Percentiles rank a stretch among this genome's conserved stretches.
Evolutionary conservation across 768 basidiomycete genomes (phyloP).

Genomic region (Macrolepiota albuminosa): DNA sequence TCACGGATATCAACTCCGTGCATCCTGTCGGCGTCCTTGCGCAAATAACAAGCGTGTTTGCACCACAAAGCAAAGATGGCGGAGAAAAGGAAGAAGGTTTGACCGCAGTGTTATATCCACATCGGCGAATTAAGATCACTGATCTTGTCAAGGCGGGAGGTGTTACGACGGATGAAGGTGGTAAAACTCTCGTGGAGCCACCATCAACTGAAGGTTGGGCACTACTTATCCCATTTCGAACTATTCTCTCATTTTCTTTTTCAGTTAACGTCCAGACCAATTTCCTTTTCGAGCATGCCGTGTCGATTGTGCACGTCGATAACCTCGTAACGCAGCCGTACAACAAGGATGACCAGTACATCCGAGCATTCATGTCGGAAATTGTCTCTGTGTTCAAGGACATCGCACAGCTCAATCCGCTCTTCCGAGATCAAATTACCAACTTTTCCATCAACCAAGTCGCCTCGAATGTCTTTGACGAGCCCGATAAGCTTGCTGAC

Average conservation of each 20-base stretch:
- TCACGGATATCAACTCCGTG: conserved; percentile 82
- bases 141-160: conserved; percentile 74
- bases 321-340: conserved; percentile 80
- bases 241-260: conserved; percentile 2
- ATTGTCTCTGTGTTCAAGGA: conserved; percentile 98
- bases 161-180: conserved; percentile 32
- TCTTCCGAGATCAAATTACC: conserved; percentile 98
- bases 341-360: conserved; percentile 91
- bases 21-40: conserved; percentile 95
- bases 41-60: conserved; percentile 92
- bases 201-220: conserved; percentile 30
- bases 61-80: conserved; percentile 46
- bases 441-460: conserved; percentile 93
- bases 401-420: conserved; percentile 92
- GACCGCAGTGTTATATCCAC: conserved; percentile 94
- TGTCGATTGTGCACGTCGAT: conserved; percentile 86
- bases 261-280: conserved; percentile 72
- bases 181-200: conserved; percentile 43
- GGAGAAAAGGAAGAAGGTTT: conserved; percentile 81
- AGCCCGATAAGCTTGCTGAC: conserved; percentile 95
- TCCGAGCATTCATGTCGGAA: conserved; percentile 94
- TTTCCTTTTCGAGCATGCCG: conserved; percentile 73
- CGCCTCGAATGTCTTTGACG: conserved; percentile 91
- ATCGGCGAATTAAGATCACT: conserved; percentile 83
- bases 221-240: background rate